Evolutionary conservation across 2,329 filamentous ascomycete species (phyloP).

Genomic region (Fusarium bactridioides): DNA sequence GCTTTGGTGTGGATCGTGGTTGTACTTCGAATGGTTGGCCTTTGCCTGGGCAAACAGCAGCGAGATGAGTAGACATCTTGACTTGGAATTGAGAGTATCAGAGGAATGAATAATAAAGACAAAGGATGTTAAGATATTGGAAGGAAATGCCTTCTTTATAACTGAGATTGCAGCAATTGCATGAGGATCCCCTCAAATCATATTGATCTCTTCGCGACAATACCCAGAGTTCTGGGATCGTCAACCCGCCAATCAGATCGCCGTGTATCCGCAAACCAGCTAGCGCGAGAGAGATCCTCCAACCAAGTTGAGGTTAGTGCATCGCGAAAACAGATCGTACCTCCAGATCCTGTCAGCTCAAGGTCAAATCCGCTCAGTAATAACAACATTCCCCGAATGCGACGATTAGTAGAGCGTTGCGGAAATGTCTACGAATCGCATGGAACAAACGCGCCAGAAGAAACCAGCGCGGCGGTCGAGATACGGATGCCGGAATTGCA

Average conservation of each 20-base stretch:
- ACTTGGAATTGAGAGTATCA: fast-evolving
- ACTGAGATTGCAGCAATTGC: fast-evolving
- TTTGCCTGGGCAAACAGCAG: slow-evolving; percentile 48
- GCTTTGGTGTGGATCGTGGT: slow-evolving; percentile 52
- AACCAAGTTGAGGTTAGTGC: slow-evolving; percentile 30
- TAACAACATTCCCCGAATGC: not conserved
- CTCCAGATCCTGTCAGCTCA: not conserved
- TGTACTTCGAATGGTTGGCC: slow-evolving; percentile 49
- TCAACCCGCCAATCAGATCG: slow-evolving; percentile 40
- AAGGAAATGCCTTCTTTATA: slow-evolving; percentile 1
- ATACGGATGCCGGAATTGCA: slow-evolving; percentile 60
- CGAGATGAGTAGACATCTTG: slow-evolving; percentile 51
- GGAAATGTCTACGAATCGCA: not conserved
- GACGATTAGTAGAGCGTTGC: not conserved
- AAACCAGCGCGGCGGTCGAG: slow-evolving; percentile 47
- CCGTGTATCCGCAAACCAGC: slow-evolving; percentile 34
- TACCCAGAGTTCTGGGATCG: not conserved
- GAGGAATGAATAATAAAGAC: not conserved
- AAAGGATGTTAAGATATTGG: no score
- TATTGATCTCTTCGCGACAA: not conserved
- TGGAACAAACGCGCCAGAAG: not conserved
- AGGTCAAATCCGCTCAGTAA: not conserved
- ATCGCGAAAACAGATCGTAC: not conserved
- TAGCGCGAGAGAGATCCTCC: slow-evolving; percentile 30
- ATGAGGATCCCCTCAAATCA: not conserved